phyloP scores from a whole-genome alignment of 148 eudicot genomes.

The Rhododendron ferrugineum region DNA sequence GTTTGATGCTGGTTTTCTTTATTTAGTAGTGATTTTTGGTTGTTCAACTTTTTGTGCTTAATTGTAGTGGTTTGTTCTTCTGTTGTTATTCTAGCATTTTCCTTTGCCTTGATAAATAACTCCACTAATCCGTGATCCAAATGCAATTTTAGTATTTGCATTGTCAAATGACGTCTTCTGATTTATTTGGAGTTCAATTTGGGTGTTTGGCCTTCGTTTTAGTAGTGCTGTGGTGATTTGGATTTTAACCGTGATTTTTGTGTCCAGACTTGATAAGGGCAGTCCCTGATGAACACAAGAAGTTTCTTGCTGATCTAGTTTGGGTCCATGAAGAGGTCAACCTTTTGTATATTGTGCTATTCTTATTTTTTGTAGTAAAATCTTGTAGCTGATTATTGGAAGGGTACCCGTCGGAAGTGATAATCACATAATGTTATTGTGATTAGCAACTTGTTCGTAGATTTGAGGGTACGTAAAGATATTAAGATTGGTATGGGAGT shows the following conservation, averaged over 20 bases:
- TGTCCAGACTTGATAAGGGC: conserved; percentile 63
- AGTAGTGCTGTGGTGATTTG: not conserved
- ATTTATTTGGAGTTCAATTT: not conserved
- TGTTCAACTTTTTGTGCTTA: not conserved
- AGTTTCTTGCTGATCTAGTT: conserved; percentile 76
- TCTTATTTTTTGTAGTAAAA: not conserved
- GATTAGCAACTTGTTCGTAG: not conserved
- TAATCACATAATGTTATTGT: not conserved
- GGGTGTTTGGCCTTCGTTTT: not conserved
- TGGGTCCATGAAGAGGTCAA: conserved; percentile 97
- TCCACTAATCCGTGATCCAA: not conserved
- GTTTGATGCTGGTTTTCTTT: not conserved
- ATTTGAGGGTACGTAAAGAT: not conserved
- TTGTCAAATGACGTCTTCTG: not conserved
- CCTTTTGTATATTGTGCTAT: not conserved
- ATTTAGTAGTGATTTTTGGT: not conserved
- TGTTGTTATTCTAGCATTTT: not conserved
- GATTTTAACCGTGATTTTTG: not conserved
- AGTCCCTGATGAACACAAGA: conserved; percentile 88
- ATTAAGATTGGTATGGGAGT: not conserved
- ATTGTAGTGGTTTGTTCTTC: not conserved
- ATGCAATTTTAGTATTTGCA: not conserved
- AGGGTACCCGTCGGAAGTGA: not conserved
- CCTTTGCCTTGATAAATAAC: not conserved
- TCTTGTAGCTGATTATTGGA: not conserved